phyloP scores from a whole-genome alignment of 108 stramenopile species.

The Cafeteria roenbergensis region DNA sequence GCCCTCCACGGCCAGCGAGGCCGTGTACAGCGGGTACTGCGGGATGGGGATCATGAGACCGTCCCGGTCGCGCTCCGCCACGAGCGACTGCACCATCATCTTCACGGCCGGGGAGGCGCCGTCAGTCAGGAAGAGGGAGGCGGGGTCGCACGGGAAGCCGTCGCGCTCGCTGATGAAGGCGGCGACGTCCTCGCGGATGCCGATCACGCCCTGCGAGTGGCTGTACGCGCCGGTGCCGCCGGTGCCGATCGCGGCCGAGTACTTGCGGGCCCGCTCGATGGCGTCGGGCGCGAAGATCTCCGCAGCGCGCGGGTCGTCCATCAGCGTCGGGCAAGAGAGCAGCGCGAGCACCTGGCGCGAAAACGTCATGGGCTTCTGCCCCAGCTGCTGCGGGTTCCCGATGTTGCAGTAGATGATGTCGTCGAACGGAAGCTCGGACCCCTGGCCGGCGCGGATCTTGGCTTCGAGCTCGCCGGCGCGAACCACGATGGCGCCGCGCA shows the following conservation, averaged over 20 bases:
- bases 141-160: slow-evolving; percentile 45
- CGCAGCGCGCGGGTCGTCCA: slow-evolving; percentile 13
- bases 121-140: slow-evolving; percentile 74
- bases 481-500: slow-evolving; percentile 19
- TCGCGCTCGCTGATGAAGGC: slow-evolving; percentile 62
- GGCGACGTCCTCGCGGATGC: slow-evolving; percentile 64
- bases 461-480: slow-evolving; percentile 19
- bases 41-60: slow-evolving; percentile 84
- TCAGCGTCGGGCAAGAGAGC: slow-evolving; percentile 56
- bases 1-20: slow-evolving; percentile 56
- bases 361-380: slow-evolving; percentile 68
- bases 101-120: slow-evolving; percentile 76
- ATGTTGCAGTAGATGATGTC: slow-evolving; percentile 82
- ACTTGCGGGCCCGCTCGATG: slow-evolving; percentile 27
- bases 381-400: slow-evolving; percentile 83
- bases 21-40: slow-evolving; percentile 88
- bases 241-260: slow-evolving; percentile 21
- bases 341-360: slow-evolving; percentile 68
- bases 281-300: background rate
- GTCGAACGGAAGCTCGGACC: slow-evolving; percentile 35
- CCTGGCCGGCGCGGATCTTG: background rate
- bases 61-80: slow-evolving; percentile 58
- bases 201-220: slow-evolving; percentile 60
- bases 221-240: slow-evolving; percentile 24
- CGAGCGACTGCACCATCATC: slow-evolving; percentile 51